A percentile compares a stretch with the other conserved stretches of the same genome.
These are phyloP conservation scores for Imleria badia DNA, from an alignment of 768 basidiomycete genomes.

Conservation along the genomic window DNA sequence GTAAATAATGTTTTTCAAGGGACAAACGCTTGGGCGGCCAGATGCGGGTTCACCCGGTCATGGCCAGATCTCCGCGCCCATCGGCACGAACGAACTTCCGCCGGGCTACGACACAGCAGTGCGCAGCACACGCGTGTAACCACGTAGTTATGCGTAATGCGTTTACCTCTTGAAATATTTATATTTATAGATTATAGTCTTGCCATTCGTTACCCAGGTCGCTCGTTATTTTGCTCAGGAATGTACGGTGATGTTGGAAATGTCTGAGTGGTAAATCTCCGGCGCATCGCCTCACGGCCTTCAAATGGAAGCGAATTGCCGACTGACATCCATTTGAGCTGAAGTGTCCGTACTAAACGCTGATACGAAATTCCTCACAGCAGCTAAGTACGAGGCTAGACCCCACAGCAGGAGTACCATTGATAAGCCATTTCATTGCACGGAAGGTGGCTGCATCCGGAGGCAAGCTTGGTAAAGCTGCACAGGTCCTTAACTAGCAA, in stretches of 20 bases:
- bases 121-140: not conserved
- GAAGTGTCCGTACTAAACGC: too few relatives aligned
- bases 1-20: constrained; percentile 4
- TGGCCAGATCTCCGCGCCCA: not conserved
- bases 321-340: too few relatives aligned
- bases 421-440: too few relatives aligned
- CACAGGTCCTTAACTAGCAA: not conserved
- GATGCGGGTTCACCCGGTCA: not conserved
- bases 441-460: too few relatives aligned
- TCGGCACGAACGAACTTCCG: constrained; percentile 1
- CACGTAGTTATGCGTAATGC: not conserved
- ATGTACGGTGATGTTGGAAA: not conserved
- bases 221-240: not conserved
- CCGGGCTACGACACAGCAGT: constrained; percentile 22
- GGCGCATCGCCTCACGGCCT: not conserved
- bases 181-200: not conserved
- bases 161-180: not conserved
- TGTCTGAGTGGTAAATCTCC: not conserved
- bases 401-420: too few relatives aligned
- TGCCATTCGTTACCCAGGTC: not conserved
- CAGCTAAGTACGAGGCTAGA: too few relatives aligned
- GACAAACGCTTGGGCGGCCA: not conserved
- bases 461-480: not conserved
- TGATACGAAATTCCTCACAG: too few relatives aligned
- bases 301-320: too few relatives aligned